Conservation (phyloP, 345 rosid genomes). For the Gossypium raimondii region DNA sequence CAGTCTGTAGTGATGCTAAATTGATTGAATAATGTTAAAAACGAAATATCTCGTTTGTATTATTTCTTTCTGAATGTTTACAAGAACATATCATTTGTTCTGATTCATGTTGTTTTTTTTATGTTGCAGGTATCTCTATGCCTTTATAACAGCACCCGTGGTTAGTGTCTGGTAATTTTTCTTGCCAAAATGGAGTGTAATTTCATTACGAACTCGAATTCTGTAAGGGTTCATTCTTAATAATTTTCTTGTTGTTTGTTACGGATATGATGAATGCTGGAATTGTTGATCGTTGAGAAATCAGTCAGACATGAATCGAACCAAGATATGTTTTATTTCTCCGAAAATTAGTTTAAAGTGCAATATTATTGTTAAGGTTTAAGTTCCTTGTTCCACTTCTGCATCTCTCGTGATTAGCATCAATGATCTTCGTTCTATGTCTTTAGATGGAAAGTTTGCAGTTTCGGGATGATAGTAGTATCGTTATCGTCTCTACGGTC, state of each 20-base stretch:
- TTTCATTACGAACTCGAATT: conserved; percentile 4
- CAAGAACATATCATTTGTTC: neutral
- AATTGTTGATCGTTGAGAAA: conserved; percentile 11
- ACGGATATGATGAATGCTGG: neutral
- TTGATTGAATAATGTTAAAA: neutral
- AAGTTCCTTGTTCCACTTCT: neutral
- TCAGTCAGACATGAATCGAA: neutral
- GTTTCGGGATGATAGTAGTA: neutral
- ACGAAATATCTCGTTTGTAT: neutral
- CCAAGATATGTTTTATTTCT: neutral
- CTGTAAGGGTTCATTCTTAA: conserved; percentile 1
- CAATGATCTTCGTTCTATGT: neutral
- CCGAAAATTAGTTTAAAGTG: neutral
- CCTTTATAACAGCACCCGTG: conserved; percentile 7
- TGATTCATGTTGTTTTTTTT: neutral
- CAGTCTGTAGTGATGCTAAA: neutral
- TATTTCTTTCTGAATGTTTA: neutral
- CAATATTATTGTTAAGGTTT: neutral
- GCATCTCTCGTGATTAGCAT: neutral
- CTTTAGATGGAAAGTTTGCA: neutral
- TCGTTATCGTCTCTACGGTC: neutral
- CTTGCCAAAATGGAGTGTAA: neutral
- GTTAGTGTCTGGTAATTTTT: neutral
- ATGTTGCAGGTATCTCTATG: conserved; percentile 9
- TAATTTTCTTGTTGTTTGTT: conserved; percentile 2